phyloP scores from a whole-genome alignment of 1,139 yeast species.

The Candida anutae region DNA sequence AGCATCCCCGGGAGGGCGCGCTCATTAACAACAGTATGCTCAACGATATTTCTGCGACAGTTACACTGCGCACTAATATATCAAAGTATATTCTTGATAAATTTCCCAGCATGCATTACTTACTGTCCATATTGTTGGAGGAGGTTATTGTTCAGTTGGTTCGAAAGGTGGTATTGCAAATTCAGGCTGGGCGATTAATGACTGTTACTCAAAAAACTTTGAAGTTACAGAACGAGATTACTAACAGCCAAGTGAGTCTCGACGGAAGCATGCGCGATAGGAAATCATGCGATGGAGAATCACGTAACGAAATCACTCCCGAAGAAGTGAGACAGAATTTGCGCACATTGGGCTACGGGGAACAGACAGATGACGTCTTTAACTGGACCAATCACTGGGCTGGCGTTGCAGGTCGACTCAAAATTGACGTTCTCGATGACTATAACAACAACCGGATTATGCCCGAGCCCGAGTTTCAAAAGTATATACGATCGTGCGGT shows the following conservation, averaged over 20 bases:
- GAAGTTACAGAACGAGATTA: too few relatives aligned
- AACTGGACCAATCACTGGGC: slow-evolving; percentile 8
- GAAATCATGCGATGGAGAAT: too few relatives aligned
- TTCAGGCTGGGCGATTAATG: neutral
- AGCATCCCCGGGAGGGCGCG: too few relatives aligned
- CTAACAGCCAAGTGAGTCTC: too few relatives aligned
- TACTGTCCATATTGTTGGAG: slow-evolving; percentile 1
- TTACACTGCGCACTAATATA: neutral
- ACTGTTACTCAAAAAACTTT: too few relatives aligned
- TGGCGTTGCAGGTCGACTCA: slow-evolving; percentile 3
- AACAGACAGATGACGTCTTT: slow-evolving; percentile 4
- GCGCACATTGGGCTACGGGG: slow-evolving; percentile 3
- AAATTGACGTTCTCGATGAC: slow-evolving; percentile 6
- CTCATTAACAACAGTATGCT: slow-evolving; percentile 2
- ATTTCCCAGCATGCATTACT: neutral
- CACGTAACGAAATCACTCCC: too few relatives aligned
- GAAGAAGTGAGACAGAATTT: too few relatives aligned
- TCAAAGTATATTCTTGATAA: neutral
- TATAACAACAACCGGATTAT: slow-evolving; percentile 6
- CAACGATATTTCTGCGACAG: neutral
- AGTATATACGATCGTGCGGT: neutral
- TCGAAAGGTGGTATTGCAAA: slow-evolving; percentile 1
- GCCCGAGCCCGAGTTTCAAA: slow-evolving; percentile 2
- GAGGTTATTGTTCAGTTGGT: slow-evolving; percentile 2
- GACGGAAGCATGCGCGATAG: too few relatives aligned